Evolutionary conservation across 2,329 filamentous ascomycete genomes (phyloP).

Genomic region (Zelopaecilomyces penicillatus): DNA sequence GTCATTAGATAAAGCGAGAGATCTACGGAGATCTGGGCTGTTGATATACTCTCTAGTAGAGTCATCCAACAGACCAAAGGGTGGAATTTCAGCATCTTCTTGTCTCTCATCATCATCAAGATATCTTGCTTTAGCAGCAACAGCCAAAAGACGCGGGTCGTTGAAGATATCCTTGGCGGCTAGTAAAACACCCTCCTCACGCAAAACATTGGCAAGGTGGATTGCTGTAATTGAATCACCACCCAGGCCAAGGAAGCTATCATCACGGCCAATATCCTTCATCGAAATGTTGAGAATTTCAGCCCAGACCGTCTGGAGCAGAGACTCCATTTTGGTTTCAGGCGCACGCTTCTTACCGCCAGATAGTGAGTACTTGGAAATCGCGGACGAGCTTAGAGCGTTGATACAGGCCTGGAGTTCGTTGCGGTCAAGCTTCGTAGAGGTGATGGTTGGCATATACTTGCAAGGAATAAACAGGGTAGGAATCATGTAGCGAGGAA

Average conservation of each 20-base stretch:
- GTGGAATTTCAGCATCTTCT: not conserved
- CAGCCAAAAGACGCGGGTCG: conserved; percentile 9
- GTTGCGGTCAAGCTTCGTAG: conserved; percentile 5
- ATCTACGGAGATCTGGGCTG: not conserved
- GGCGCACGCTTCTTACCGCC: conserved; percentile 2
- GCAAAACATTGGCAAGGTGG: conserved; percentile 6
- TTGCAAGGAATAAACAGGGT: conserved; percentile 6
- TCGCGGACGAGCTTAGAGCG: not conserved
- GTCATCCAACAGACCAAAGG: conserved; percentile 16
- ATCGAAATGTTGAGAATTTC: conserved; percentile 2
- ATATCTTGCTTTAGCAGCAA: not conserved
- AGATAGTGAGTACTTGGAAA: conserved; percentile 2
- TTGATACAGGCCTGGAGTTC: not conserved
- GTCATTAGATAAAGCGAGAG: not conserved
- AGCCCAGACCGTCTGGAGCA: conserved; percentile 6
- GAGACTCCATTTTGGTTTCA: conserved; percentile 3
- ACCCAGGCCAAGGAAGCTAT: conserved; percentile 19
- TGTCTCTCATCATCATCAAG: not conserved
- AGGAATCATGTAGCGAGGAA: conserved; percentile 7
- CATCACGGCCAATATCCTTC: conserved; percentile 20
- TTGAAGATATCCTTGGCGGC: conserved; percentile 12
- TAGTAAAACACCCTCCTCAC: conserved; percentile 4
- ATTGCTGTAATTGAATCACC: conserved; percentile 21
- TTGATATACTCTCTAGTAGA: not conserved
- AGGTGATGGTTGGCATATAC: conserved; percentile 3